Evolutionary conservation across 2,329 filamentous ascomycete species (phyloP), one percentile per base, ranked within the genome.

Genomic region (Clonostachys byssicola): DNA sequence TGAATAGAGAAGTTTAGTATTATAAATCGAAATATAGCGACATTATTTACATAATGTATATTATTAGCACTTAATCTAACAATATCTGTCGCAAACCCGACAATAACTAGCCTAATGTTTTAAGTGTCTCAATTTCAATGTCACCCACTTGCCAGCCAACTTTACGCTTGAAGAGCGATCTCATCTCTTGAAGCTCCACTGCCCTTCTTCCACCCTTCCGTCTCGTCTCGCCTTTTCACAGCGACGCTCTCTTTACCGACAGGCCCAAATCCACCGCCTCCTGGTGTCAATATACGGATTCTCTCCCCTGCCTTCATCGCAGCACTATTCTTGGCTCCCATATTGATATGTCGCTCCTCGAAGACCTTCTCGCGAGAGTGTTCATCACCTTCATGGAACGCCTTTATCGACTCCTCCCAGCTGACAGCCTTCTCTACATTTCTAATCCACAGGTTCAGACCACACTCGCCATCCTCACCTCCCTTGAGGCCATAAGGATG

Each of bases 361-460:
- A 75, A 77, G 52, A 78, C 74, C 7, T 60, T 58, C 0, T 58
- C 62, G 0, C 59, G 56, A 5, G 51, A 54, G 8, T 48, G 48
- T n/a, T 47, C 57, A 8, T 4, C 40, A 5, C 56, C 58, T 30
- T 59, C 60, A 35, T 69, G 65, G 36, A 75, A 58, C 48, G 64
- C 56, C 53, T 63, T 66, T 46, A 71, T 60, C 16, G 69, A 69
- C 49, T 66, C 63, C 63, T 75, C 73, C 61, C 73, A 74, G 56
- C 73, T 73, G 9, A 30, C 23, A 2, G 69, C 69, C 63, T 81
- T 82, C 54, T 75, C 71, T 46, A 92, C 85, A 51, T 80, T 85
- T 8, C 89, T 75, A 34, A 95, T 84, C 92, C 92, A 97, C 42
- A 95, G 72, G 56, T 97, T 97, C 51, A 92, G 70, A 0, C 92